These are phyloP conservation scores for Lycium ferocissimum DNA, from an alignment of 257 asterid species.

Conservation along the genomic window DNA sequence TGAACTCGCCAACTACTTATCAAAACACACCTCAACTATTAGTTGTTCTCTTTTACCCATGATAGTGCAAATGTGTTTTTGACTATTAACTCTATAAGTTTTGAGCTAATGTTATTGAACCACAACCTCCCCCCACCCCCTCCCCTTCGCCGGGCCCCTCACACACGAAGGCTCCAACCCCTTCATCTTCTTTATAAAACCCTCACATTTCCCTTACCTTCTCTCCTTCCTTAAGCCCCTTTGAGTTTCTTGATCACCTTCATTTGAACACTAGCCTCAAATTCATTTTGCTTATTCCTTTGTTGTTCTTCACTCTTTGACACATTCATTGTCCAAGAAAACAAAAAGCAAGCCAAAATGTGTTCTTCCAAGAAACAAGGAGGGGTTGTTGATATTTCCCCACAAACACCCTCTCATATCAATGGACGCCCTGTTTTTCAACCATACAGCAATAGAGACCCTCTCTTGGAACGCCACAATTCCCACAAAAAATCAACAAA, in stretches of 20 bases:
- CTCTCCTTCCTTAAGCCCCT: neutral
- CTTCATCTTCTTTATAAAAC: conserved; percentile 50
- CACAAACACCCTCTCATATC: conserved; percentile 35
- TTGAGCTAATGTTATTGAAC: neutral
- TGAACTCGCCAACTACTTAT: too few relatives aligned
- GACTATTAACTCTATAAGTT: too few relatives aligned
- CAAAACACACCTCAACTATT: too few relatives aligned
- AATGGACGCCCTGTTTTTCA: conserved; percentile 58
- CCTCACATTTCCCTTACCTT: neutral
- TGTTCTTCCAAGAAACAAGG: conserved; percentile 59
- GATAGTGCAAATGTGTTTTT: too few relatives aligned
- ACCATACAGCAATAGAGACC: conserved; percentile 53
- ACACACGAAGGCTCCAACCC: conserved; percentile 50
- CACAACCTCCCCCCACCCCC: neutral
- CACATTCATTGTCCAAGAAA: neutral
- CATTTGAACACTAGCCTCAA: neutral
- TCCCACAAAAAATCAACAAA: conserved; percentile 42
- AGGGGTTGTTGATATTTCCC: conserved; percentile 27
- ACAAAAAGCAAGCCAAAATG: conserved; percentile 39
- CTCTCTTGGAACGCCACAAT: conserved; percentile 58
- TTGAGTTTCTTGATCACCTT: neutral
- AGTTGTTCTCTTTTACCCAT: too few relatives aligned
- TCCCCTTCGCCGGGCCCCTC: too few relatives aligned
- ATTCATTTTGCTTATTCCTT: neutral
- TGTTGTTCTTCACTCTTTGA: neutral